Evolutionary conservation across 1,284 basidiomycete genomes (phyloP), one percentile per base, ranked within the genome.

Genomic region (Amylostereum areolatum): DNA sequence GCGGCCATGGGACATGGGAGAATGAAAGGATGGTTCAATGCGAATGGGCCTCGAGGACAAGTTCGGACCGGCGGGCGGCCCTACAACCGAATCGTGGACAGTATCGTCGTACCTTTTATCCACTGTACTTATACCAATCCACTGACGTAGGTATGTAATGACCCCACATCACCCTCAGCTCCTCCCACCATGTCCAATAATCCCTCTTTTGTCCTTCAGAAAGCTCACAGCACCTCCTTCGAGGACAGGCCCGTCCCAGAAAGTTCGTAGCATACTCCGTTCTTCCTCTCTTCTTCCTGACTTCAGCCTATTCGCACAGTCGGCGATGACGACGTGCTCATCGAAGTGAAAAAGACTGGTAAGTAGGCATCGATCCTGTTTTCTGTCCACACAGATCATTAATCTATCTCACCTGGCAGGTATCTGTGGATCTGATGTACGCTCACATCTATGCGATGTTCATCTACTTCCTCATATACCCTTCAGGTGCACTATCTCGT

Each of bases 341-440:
- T 98, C 43, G 80, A 91, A 61, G 85, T 97, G 45, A 93, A 93
- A 69, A 94, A 96, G 70, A 94, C 92, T 25, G 90, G 89, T 85
- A 54, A 52, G 78, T 62, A 42, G 24, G 3, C 7, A 8, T 40
- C 27, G 6, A 8, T 27, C 27, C 47, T 37, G 36, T 43, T n/a
- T 32, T n/a, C 18, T 12, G 31, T 31, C 2, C 4, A 34, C 36
- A 18, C 18, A 18, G 28, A 11, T 40, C 24, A 25, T 47, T 37
- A 33, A 37, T 32, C 32, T 18, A 48, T 32, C 12, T n/a, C 33
- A 47, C 24, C 34, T 33, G 42, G 31, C 55, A 92, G 90, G 91
- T 49, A 92, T 95, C 55, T 95, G 92, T 66, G 91, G 91, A 31
- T 91, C 87, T 43, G 92, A 95, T 77, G 89, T 88, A 66, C 64